Percentiles rank a stretch among this genome's conserved stretches.
Evolutionary conservation across 768 basidiomycete genomes (phyloP).

Genomic region (Strobilomyces dryophilus): DNA sequence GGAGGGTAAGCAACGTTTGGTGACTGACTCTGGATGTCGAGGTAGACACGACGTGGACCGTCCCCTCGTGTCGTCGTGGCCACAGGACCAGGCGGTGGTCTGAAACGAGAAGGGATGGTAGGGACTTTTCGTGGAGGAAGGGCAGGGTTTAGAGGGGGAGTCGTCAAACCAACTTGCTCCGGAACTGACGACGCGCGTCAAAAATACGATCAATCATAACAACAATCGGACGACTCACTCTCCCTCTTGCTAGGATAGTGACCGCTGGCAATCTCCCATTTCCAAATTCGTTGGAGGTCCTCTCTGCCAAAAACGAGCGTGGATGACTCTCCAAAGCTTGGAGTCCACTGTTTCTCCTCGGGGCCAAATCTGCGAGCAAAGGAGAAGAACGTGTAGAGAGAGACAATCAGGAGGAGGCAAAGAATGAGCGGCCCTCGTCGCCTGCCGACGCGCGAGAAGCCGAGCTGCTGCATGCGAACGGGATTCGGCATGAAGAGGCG

Average conservation of each 20-base stretch:
- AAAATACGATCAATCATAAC: neutral
- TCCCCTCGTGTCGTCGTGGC: constrained; percentile 61
- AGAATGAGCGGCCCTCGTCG: constrained; percentile 53
- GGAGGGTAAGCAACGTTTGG: constrained; percentile 79
- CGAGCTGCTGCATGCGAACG: constrained; percentile 53
- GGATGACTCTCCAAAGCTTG: constrained; percentile 54
- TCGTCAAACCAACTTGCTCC: constrained; percentile 55
- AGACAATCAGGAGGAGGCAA: constrained; percentile 40
- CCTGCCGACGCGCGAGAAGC: constrained; percentile 53
- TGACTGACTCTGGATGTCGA: constrained; percentile 60
- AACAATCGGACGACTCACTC: constrained; percentile 45
- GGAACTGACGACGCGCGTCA: constrained; percentile 49
- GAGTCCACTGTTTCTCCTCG: constrained; percentile 60
- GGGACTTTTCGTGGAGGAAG: constrained; percentile 53
- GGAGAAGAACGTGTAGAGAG: constrained; percentile 55
- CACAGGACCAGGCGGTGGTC: constrained; percentile 43
- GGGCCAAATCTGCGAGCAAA: constrained; percentile 59
- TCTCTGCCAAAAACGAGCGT: constrained; percentile 73
- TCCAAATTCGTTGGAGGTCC: constrained; percentile 88
- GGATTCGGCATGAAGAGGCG: constrained; percentile 61
- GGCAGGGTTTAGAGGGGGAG: constrained; percentile 65
- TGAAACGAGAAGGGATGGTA: constrained; percentile 45
- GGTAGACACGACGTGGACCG: constrained; percentile 76
- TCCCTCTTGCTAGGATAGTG: constrained; percentile 84
- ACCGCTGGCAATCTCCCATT: constrained; percentile 91